These are phyloP conservation scores for Rhizopogon rudus DNA, from an alignment of 768 basidiomycete genomes.

Conservation along the genomic window DNA sequence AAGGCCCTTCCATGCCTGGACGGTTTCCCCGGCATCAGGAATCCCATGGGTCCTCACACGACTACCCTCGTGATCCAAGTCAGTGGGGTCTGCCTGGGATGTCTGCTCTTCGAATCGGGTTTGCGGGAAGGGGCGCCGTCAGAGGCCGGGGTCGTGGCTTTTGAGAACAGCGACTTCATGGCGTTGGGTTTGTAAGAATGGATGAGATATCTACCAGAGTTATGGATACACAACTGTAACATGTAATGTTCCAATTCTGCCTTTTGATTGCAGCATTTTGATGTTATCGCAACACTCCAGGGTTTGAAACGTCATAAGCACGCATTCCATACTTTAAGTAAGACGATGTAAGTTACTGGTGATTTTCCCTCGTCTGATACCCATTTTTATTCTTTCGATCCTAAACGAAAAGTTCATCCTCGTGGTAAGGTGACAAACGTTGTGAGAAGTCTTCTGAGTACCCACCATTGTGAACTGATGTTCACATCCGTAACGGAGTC, in stretches of 20 bases:
- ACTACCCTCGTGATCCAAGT: constrained; percentile 5
- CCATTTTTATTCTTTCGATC: background rate
- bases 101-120: constrained; percentile 48
- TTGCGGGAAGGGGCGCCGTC: constrained; percentile 48
- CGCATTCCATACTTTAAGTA: constrained; percentile 30
- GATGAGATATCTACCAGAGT: background rate
- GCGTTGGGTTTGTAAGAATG: constrained; percentile 7
- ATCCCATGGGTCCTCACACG: constrained; percentile 8
- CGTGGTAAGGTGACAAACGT: constrained; percentile 3
- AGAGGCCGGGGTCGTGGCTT: constrained; percentile 14
- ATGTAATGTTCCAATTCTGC: constrained; percentile 4
- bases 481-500: background rate
- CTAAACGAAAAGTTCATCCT: constrained; percentile 1
- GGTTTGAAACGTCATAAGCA: constrained; percentile 11
- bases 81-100: constrained; percentile 13
- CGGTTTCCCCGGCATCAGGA: constrained; percentile 21
- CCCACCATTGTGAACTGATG: background rate
- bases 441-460: background rate
- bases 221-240: constrained; percentile 4
- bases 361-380: background rate
- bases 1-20: constrained; percentile 25
- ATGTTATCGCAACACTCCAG: background rate
- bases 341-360: constrained; percentile 4
- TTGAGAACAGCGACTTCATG: constrained; percentile 6
- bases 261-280: constrained; percentile 4